Evolutionary conservation across 208 protist species (phyloP).

Genomic region (Wallacemonas collosoma): DNA sequence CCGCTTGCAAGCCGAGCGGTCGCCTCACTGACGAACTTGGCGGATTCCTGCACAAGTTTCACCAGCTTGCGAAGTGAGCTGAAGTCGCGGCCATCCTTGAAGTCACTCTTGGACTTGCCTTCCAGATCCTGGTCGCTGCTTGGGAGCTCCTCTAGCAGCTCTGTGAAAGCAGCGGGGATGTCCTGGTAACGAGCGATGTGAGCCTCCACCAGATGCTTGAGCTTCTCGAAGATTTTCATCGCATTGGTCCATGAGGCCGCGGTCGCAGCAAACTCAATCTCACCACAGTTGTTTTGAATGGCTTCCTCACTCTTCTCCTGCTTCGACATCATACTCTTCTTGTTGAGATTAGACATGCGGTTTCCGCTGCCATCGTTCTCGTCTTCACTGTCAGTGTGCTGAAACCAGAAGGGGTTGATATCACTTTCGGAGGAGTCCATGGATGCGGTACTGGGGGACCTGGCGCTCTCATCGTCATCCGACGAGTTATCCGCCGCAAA

Average conservation of each 20-base stretch:
- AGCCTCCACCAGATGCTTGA: slow-evolving; percentile 20
- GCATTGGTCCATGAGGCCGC: slow-evolving; percentile 33
- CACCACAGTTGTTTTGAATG: slow-evolving; percentile 53
- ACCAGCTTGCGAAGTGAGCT: slow-evolving; percentile 57
- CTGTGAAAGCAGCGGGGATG: not conserved
- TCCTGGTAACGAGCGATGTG: slow-evolving; percentile 6
- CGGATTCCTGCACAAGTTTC: slow-evolving; percentile 30
- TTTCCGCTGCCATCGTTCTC: slow-evolving; percentile 46
- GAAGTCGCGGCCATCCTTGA: slow-evolving; percentile 48
- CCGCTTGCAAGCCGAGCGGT: slow-evolving; percentile 18
- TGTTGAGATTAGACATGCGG: slow-evolving; percentile 4
- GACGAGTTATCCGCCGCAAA: not conserved
- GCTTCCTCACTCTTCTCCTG: slow-evolving; percentile 57
- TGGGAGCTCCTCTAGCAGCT: slow-evolving; percentile 7
- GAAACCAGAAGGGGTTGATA: slow-evolving; percentile 76
- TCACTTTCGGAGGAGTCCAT: slow-evolving; percentile 24
- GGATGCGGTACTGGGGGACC: slow-evolving; percentile 17
- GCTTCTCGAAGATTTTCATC: slow-evolving; percentile 31
- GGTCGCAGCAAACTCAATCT: slow-evolving; percentile 53
- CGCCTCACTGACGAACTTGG: slow-evolving; percentile 23
- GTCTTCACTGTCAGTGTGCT: slow-evolving; percentile 76
- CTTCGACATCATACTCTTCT: slow-evolving; percentile 42
- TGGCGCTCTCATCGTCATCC: slow-evolving; percentile 37
- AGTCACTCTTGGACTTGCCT: slow-evolving; percentile 45
- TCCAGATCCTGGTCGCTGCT: slow-evolving; percentile 20